Evolutionary conservation across 163 green algal genomes (phyloP).

Genomic region (Chlamydomonas reinhardtii): DNA sequence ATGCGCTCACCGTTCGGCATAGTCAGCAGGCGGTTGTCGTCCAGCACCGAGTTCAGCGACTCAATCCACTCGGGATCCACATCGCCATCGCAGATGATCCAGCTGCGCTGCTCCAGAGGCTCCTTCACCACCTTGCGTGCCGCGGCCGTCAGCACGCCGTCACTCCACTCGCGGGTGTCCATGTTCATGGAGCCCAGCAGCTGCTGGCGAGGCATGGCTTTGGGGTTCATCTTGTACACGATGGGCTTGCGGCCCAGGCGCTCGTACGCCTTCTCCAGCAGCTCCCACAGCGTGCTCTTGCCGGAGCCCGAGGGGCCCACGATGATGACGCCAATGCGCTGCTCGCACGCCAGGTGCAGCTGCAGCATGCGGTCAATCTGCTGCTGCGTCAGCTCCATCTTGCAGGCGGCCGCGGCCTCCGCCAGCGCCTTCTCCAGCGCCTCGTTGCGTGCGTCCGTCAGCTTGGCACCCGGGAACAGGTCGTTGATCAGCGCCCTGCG

Average conservation of each 20-base stretch:
- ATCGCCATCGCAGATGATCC: conserved; percentile 92
- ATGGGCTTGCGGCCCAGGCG: conserved; percentile 63
- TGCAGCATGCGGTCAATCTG: conserved; percentile 71
- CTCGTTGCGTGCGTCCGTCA: conserved; percentile 68
- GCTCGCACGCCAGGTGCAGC: conserved; percentile 81
- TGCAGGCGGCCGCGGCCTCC: conserved; percentile 53
- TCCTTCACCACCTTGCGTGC: conserved; percentile 80
- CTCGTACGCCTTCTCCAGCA: conserved; percentile 77
- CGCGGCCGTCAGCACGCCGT: conserved; percentile 81
- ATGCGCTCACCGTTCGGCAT: conserved; percentile 87
- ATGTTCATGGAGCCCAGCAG: conserved; percentile 85
- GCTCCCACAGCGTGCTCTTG: conserved; percentile 75
- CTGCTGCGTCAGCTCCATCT: conserved; percentile 67
- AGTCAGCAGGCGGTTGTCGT: conserved; percentile 80
- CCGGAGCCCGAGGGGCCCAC: conserved; percentile 82
- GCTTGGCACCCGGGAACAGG: conserved; percentile 74
- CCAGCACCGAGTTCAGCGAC: conserved; percentile 85
- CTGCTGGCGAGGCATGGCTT: conserved; percentile 80
- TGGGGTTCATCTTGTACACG: conserved; percentile 84
- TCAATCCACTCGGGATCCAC: conserved; percentile 94
- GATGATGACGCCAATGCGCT: conserved; percentile 90
- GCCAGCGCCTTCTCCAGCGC: conserved; percentile 74
- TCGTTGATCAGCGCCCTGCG: conserved; percentile 72
- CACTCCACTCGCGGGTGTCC: conserved; percentile 85
- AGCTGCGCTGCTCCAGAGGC: conserved; percentile 74